A percentile compares a stretch with the other conserved stretches of the same genome.
Evolutionary conservation across 2,329 filamentous ascomycete species (phyloP).

Genomic region (Metarhizium sp.): DNA sequence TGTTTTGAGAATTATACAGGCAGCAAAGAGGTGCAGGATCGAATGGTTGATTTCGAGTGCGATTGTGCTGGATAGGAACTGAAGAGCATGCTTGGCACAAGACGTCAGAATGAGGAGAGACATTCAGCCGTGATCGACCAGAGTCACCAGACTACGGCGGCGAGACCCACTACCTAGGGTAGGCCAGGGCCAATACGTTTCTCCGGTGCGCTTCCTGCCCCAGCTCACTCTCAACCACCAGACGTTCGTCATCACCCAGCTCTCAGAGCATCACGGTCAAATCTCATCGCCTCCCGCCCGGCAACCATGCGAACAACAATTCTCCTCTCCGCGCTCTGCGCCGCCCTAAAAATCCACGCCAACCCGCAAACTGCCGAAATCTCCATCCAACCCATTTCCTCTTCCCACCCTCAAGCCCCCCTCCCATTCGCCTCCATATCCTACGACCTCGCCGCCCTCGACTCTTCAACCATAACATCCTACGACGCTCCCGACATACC

Average conservation of each 20-base stretch:
- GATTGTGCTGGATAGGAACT: no score
- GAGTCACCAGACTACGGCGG: neutral
- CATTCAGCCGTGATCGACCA: neutral
- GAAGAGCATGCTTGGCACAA: no score
- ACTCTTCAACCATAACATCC: constrained; percentile 36
- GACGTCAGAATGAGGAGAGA: no score
- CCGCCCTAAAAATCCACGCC: constrained; percentile 29
- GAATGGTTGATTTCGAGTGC: no score
- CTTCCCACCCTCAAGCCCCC: constrained; percentile 16
- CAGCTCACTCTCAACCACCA: no score
- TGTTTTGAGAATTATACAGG: no score
- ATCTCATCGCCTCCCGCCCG: neutral
- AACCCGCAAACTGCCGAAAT: constrained; percentile 37
- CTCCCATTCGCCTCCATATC: constrained; percentile 45
- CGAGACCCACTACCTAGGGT: neutral
- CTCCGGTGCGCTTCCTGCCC: no score
- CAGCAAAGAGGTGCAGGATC: no score
- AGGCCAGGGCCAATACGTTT: no score
- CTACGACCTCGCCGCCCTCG: constrained; percentile 38
- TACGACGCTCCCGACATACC: constrained; percentile 49
- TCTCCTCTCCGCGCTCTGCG: constrained; percentile 32
- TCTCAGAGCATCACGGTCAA: neutral
- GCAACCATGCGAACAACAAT: constrained; percentile 31
- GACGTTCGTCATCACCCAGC: no score
- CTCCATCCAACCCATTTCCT: constrained; percentile 42